Conservation (phyloP, 176 grass and related monocot genomes). For the Bothriochloa decipiens region DNA sequence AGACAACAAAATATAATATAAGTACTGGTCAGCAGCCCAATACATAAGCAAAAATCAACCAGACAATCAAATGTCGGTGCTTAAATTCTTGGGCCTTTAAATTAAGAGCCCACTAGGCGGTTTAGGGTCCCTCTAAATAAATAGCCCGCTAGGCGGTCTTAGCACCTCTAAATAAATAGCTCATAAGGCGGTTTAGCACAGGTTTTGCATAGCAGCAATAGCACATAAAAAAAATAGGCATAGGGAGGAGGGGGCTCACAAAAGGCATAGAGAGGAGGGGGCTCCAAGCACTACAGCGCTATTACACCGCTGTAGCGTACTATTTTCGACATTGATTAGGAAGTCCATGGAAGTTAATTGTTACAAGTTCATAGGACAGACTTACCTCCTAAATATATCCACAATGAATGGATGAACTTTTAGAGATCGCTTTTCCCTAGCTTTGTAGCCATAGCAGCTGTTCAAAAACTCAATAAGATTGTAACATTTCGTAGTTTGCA, state of each 20-base stretch:
- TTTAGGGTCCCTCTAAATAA: too few relatives aligned
- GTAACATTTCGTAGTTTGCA: too few relatives aligned
- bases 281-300: neutral
- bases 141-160: neutral
- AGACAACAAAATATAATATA: neutral
- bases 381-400: slow-evolving; percentile 76
- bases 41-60: neutral
- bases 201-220: neutral
- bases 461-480: slow-evolving; percentile 25
- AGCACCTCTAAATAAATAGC: neutral
- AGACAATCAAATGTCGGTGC: neutral
- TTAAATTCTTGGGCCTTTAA: neutral
- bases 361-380: slow-evolving; percentile 23
- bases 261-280: neutral
- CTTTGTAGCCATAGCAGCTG: slow-evolving; percentile 90
- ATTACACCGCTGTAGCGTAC: neutral
- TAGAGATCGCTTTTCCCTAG: slow-evolving; percentile 80
- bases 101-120: too few relatives aligned
- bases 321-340: slow-evolving; percentile 11
- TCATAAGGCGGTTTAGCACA: neutral
- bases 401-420: slow-evolving; percentile 93
- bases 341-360: slow-evolving; percentile 6
- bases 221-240: neutral
- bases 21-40: neutral
- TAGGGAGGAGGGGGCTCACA: too few relatives aligned